A percentile compares a stretch with the other conserved stretches of the same genome.
phyloP scores from a whole-genome alignment of 2,329 filamentous ascomycete genomes.

The Fusarium papillatum region DNA sequence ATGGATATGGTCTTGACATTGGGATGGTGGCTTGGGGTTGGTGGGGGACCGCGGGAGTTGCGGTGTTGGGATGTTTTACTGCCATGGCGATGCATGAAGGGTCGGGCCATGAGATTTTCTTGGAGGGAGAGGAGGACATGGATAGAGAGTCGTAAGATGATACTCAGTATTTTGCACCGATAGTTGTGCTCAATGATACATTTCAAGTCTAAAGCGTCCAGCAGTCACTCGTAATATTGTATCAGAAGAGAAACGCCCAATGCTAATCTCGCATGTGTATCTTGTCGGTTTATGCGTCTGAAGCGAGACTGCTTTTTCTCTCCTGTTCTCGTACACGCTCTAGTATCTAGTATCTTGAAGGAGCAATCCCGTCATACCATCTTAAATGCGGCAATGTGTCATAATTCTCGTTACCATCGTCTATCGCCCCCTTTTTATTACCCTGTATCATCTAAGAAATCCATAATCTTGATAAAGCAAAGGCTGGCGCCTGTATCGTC shows the following conservation, averaged over 20 bases:
- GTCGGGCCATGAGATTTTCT: constrained; percentile 70
- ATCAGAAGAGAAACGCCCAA: neutral
- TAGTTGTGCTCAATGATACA: neutral
- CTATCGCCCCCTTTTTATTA: neutral
- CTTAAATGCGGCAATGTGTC: neutral
- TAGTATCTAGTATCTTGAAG: neutral
- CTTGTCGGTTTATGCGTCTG: neutral
- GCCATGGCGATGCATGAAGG: constrained; percentile 76
- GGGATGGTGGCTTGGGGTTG: constrained; percentile 62
- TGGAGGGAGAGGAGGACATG: constrained; percentile 59
- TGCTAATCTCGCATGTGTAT: neutral
- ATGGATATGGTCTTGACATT: constrained; percentile 59
- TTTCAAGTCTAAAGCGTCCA: too few species aligned
- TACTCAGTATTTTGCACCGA: neutral
- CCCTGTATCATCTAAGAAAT: neutral
- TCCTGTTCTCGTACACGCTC: neutral
- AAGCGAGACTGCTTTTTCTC: neutral
- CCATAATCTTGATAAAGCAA: neutral
- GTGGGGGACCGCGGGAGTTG: constrained; percentile 64
- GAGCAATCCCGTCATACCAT: neutral
- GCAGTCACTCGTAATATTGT: neutral
- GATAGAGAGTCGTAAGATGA: constrained; percentile 1
- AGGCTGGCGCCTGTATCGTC: neutral
- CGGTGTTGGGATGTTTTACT: constrained; percentile 68
- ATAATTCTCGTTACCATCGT: neutral